Evolutionary conservation across 2,329 filamentous ascomycete species (phyloP), one percentile per base, ranked within the genome.

Genomic region (Aspergillus sp.): DNA sequence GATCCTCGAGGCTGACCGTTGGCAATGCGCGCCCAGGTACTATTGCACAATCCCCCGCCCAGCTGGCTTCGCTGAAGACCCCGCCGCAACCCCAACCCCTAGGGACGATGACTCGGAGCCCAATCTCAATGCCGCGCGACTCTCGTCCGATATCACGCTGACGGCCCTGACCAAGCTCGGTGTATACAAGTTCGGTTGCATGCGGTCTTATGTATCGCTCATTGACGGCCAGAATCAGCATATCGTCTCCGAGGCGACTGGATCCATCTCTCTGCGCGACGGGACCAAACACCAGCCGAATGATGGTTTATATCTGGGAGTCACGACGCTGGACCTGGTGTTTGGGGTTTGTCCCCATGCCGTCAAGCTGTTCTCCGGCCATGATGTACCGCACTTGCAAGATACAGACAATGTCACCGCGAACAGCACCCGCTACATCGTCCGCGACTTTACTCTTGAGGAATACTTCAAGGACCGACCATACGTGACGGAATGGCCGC

Each of bases 161-260:
- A 80, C 79, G 2, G 78, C 79, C 11, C 75, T 83, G 53, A 78
- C 80, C 12, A 79, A 83, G 63, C 73, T 83, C 5, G 81, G 75
- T 1, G 70, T 75, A 9, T 72, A 78, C 59, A 73, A 76, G 33
- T 69, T 82, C 5, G 69, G 73, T 19, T 76, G 73, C 9, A 67
- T 66, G 15, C 74, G 77, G 22, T 70, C 76, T 2, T 67, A 82
- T 27, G 73, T 83, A 47, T 82, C 80, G 3, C 67, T 83, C 27
- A 80, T 83, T 60, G 80, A 83, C 56, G 66, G 67, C 3, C 66
- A 72, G 1, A 64, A 73, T 53, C 78, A 83, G 59, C 63, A 81
- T 58, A 68, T 84, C 37, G 71, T 84, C 17, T 80, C 81, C 58
- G 81, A 83, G 58, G 79, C 80, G n/a, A 79, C 78, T 1, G 68